These are phyloP conservation scores for Psophocarpus tetragonolobus DNA, from an alignment of 306 rosid species.

Conservation along the genomic window DNA sequence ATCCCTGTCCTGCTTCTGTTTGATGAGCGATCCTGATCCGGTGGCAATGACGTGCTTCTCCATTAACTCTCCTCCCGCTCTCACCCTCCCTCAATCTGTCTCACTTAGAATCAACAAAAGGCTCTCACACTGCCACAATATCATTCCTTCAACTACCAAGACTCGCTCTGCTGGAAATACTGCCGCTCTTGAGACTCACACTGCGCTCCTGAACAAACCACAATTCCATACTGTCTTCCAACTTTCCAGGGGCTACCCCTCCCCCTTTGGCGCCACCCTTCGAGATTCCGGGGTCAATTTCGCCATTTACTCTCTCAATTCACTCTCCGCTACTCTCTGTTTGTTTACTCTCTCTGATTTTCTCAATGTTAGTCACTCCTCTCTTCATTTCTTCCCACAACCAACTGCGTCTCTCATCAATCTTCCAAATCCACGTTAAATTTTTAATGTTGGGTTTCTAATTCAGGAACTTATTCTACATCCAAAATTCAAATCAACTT, in stretches of 20 bases:
- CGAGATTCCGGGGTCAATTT: conserved; percentile 78
- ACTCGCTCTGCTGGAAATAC: conserved; percentile 14
- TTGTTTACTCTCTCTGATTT: conserved; percentile 65
- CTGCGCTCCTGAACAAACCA: conserved; percentile 39
- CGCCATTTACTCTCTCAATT: conserved; percentile 67
- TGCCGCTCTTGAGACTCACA: conserved; percentile 24
- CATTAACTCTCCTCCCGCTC: conserved; percentile 6
- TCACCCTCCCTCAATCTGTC: background rate
- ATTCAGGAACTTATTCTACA: background rate
- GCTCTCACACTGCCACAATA: background rate
- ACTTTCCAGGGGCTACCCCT: conserved; percentile 54
- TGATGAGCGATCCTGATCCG: conserved; percentile 11
- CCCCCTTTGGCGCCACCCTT: conserved; percentile 69
- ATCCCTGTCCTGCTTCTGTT: background rate
- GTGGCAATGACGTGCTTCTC: conserved; percentile 8
- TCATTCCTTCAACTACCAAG: background rate
- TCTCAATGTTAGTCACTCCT: conserved; percentile 45
- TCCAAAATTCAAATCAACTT: background rate
- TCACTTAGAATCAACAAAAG: background rate
- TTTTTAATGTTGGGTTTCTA: background rate
- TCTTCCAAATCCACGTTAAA: background rate
- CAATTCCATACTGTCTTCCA: conserved; percentile 46
- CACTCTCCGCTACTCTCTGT: conserved; percentile 71
- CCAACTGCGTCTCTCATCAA: background rate
- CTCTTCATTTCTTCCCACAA: background rate